Evolutionary conservation across 208 protist genomes (phyloP).

Genomic region (Leishmania major): DNA sequence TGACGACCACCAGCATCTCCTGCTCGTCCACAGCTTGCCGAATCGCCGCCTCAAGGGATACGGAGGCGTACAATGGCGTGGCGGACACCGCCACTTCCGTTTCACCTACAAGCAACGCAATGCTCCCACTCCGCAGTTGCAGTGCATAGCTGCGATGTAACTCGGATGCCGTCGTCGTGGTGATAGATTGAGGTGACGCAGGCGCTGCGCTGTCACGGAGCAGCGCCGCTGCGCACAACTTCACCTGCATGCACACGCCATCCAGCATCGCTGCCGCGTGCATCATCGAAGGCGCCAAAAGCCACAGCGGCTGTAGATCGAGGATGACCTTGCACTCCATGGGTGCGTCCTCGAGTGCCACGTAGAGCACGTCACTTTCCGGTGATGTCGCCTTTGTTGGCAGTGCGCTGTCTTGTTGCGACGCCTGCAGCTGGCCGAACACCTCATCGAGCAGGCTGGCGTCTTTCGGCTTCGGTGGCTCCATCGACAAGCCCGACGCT

Average conservation of each 20-base stretch:
- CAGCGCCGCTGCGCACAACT: neutral
- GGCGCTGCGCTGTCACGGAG: neutral
- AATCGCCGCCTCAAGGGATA: constrained; percentile 9
- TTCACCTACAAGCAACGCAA: constrained; percentile 21
- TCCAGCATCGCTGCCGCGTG: neutral
- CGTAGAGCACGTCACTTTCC: neutral
- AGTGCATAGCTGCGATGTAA: neutral
- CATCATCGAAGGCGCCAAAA: constrained; percentile 27
- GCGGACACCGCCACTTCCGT: constrained; percentile 3
- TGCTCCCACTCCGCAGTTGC: constrained; percentile 5
- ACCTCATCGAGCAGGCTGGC: constrained; percentile 21
- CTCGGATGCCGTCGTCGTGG: neutral
- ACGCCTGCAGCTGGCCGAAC: constrained; percentile 14
- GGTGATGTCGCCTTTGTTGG: neutral
- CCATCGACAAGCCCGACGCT: constrained; percentile 2
- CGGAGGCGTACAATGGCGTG: neutral
- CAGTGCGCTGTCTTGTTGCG: neutral
- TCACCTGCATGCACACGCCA: constrained; percentile 9
- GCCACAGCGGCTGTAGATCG: constrained; percentile 17
- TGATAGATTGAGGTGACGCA: neutral
- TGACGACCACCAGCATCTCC: constrained; percentile 13
- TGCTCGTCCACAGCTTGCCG: constrained; percentile 3
- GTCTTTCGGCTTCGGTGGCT: constrained; percentile 6
- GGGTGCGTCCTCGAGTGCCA: neutral
- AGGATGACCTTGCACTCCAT: constrained; percentile 1